Evolutionary conservation across 352 stramenopile genomes (phyloP).

Genomic region (Hyaloperonospora brassicae): DNA sequence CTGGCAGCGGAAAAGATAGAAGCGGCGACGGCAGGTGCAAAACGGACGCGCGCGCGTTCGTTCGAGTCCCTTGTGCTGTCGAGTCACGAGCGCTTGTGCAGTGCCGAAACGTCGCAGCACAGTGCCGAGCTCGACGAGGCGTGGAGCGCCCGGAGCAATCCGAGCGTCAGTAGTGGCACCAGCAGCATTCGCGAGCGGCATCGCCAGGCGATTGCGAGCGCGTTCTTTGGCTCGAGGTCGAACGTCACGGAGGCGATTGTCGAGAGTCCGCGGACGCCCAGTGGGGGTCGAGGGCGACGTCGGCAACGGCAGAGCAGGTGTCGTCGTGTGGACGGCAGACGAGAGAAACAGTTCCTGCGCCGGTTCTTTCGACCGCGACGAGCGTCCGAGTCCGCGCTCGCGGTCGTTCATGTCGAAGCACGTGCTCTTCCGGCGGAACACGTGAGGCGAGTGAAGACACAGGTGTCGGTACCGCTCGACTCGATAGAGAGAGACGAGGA

Average conservation of each 20-base stretch:
- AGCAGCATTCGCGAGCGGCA: slow-evolving; percentile 36
- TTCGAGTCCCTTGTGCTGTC: too few relatives aligned
- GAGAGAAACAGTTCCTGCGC: slow-evolving; percentile 7
- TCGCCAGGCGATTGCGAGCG: slow-evolving; percentile 25
- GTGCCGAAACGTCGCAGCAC: background rate
- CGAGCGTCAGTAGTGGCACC: slow-evolving; percentile 46
- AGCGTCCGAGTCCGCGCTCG: slow-evolving; percentile 20
- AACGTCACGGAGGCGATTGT: slow-evolving; percentile 21
- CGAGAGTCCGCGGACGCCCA: slow-evolving; percentile 3
- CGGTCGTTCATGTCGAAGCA: slow-evolving; percentile 1
- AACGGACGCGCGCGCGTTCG: too few relatives aligned
- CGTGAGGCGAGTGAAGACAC: slow-evolving; percentile 9
- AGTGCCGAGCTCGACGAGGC: slow-evolving; percentile 16
- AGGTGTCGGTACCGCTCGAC: slow-evolving; percentile 21
- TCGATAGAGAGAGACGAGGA: slow-evolving; percentile 10
- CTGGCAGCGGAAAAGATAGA: too few relatives aligned
- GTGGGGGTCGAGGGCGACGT: too few relatives aligned
- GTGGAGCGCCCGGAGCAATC: slow-evolving; percentile 37
- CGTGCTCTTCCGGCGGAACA: slow-evolving; percentile 2
- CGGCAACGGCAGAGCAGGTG: slow-evolving; percentile 4
- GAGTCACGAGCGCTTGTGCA: too few relatives aligned
- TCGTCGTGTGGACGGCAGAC: slow-evolving; percentile 2
- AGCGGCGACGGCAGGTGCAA: too few relatives aligned
- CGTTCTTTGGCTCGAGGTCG: slow-evolving; percentile 36
- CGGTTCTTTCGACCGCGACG: slow-evolving; percentile 19